phyloP scores from a whole-genome alignment of 768 basidiomycete species.

The Candolleomyces efflorescens region DNA sequence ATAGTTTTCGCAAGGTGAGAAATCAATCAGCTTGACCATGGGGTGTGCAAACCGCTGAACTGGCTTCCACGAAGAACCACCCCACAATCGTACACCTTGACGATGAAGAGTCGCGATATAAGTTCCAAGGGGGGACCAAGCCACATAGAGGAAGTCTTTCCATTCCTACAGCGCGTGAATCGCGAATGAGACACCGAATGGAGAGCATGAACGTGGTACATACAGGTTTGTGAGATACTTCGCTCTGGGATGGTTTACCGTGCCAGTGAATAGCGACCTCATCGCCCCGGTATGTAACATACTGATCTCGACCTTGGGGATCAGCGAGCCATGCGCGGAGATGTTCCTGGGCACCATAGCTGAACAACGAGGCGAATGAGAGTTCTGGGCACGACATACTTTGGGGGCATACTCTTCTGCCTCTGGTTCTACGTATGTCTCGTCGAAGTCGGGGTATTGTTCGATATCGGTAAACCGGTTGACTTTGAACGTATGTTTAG shows the following conservation, averaged over 20 bases:
- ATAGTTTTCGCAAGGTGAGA: constrained; percentile 95
- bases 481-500: constrained; percentile 78
- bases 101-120: constrained; percentile 91
- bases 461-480: constrained; percentile 92
- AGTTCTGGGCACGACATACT: constrained; percentile 42
- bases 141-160: constrained; percentile 91
- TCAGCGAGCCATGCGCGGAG: constrained; percentile 94
- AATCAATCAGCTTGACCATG: constrained; percentile 92
- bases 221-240: constrained; percentile 76
- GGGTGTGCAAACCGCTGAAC: constrained; percentile 94
- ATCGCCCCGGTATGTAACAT: constrained; percentile 89
- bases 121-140: constrained; percentile 97
- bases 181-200: constrained; percentile 11
- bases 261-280: constrained; percentile 92
- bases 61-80: constrained; percentile 84
- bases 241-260: constrained; percentile 83
- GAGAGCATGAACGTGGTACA: constrained; percentile 21
- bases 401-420: constrained; percentile 69
- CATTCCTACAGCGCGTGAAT: constrained; percentile 58
- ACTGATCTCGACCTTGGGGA: constrained; percentile 90
- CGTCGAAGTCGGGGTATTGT: constrained; percentile 69
- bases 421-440: constrained; percentile 73
- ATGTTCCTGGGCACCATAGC: constrained; percentile 64
- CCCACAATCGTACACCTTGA: constrained; percentile 95
- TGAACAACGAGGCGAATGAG: not conserved